Percentiles rank a stretch among this genome's conserved stretches.
These are phyloP conservation scores for Mortierella sp. DNA, from an alignment of 371 early-diverging fungal species.

Conservation along the genomic window DNA sequence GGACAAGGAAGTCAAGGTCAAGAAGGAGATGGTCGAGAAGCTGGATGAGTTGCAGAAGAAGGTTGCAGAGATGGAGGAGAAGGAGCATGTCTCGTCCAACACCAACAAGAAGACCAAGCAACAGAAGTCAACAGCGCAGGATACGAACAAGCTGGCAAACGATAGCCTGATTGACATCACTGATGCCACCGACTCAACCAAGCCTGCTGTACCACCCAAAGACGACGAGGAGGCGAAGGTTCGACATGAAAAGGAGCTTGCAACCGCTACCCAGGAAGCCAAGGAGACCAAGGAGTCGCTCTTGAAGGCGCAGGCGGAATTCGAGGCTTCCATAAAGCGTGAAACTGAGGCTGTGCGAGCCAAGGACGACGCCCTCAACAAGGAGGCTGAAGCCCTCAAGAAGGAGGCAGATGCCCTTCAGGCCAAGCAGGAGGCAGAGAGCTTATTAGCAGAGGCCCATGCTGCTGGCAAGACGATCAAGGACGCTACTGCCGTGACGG, in stretches of 20 bases:
- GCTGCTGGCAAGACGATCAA: conserved; percentile 17
- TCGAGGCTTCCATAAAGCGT: conserved; percentile 31
- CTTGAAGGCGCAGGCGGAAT: conserved; percentile 56
- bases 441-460: conserved; percentile 25
- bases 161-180: background rate
- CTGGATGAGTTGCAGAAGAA: conserved; percentile 60
- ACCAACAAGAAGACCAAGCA: conserved; percentile 18
- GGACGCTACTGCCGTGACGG: conserved; percentile 11
- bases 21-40: conserved; percentile 65
- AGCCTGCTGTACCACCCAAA: background rate
- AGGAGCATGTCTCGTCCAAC: conserved; percentile 15
- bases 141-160: background rate
- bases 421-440: conserved; percentile 42
- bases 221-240: background rate
- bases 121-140: background rate
- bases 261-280: conserved; percentile 21
- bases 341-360: conserved; percentile 60
- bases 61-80: conserved; percentile 62
- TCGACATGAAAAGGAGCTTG: conserved; percentile 19
- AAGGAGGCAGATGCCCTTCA: conserved; percentile 55
- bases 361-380: conserved; percentile 57
- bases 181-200: background rate
- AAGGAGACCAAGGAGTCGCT: conserved; percentile 26
- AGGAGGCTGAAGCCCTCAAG: conserved; percentile 61
- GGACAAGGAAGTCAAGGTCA: conserved; percentile 65